phyloP scores from a whole-genome alignment of 768 basidiomycete genomes.

The Auricularia sp. region DNA sequence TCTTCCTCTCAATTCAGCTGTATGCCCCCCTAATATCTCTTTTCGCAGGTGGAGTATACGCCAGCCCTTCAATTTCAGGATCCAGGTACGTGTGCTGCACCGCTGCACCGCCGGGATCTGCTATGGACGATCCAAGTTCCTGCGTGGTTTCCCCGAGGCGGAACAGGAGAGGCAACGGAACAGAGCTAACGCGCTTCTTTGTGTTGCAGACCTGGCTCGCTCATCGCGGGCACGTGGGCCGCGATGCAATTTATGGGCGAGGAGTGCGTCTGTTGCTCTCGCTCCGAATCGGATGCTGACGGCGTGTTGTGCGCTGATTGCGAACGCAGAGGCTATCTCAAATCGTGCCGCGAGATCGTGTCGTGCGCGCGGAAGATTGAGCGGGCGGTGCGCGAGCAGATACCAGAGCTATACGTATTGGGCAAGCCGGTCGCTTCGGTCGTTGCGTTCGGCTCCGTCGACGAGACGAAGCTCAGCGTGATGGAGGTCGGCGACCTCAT shows the following conservation, averaged over 20 bases:
- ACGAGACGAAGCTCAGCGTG: conserved; percentile 49
- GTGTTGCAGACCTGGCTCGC: conserved; percentile 63
- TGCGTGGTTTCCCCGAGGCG: background rate
- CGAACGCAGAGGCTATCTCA: conserved; percentile 64
- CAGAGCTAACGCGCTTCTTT: background rate
- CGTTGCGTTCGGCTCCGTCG: conserved; percentile 72
- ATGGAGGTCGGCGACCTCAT: conserved; percentile 87
- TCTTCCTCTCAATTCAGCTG: background rate
- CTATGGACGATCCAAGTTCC: background rate
- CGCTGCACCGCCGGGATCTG: background rate
- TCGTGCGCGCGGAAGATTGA: conserved; percentile 61
- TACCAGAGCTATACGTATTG: conserved; percentile 80
- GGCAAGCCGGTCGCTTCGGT: conserved; percentile 87
- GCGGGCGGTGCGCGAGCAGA: conserved; percentile 49
- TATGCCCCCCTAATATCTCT: background rate
- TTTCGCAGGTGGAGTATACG: conserved; percentile 71
- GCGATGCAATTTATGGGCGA: conserved; percentile 90
- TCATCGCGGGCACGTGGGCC: conserved; percentile 95
- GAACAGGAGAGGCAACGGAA: too few relatives aligned
- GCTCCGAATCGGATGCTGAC: background rate
- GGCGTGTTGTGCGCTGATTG: background rate
- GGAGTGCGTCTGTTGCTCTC: conserved; percentile 41
- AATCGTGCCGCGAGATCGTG: conserved; percentile 79
- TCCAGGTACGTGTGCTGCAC: conserved; percentile 51
- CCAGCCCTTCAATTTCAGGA: conserved; percentile 80